Base-by-base conservation (phyloP, 2,329 filamentous ascomycete species). In the Berkeleyomyces rouxiae region DNA sequence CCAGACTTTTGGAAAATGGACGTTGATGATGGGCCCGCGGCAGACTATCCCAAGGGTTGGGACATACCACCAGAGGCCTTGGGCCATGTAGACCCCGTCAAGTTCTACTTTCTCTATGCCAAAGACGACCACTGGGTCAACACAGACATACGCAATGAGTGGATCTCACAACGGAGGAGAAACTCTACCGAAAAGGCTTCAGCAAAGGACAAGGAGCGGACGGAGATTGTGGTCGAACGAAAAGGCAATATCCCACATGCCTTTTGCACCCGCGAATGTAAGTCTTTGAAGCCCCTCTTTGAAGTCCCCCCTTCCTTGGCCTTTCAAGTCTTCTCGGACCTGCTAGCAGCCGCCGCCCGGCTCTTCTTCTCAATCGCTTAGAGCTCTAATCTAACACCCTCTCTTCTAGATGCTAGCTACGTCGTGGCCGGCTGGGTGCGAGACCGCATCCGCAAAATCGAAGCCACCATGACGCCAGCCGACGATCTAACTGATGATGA, bases 81-180 rank as follows among this genome's bases (percentile, higher is more conserved):
- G 33, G 39, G 49, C 11, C 40, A n/a, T 40, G 46, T 42, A 43
- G 63, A 64, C 13, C 63, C 63, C 4, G 61, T 77, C 0, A 81
- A 77, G 65, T 80, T 85, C 67, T 78, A 80, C 66, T 77, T 84
- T 66, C 79, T 83, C 59, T 86, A 84, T 66, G 83, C 78, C 1
- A 73, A 77, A 65, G 71, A 79, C 59, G 83, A 86, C 65, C 78
- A 84, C 63, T 86, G 83, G 83, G 81, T 86, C 1, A 78, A 79
- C 2, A 73, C 81, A 58, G 73, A 77, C 59, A 75, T 77, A 57
- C 74, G 83, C 7, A 81, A 85, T 66, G 75, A 75, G 37, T 80
- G 86, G 64, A 81, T 85, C 61, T 73, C 59, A 0, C 59, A 64
- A 46, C 63, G 59, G 9, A 59, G 63, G 33, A 46, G 51, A 49